These are phyloP conservation scores for Lactarius sanguifluus DNA, from an alignment of 768 basidiomycete species.

Conservation along the genomic window DNA sequence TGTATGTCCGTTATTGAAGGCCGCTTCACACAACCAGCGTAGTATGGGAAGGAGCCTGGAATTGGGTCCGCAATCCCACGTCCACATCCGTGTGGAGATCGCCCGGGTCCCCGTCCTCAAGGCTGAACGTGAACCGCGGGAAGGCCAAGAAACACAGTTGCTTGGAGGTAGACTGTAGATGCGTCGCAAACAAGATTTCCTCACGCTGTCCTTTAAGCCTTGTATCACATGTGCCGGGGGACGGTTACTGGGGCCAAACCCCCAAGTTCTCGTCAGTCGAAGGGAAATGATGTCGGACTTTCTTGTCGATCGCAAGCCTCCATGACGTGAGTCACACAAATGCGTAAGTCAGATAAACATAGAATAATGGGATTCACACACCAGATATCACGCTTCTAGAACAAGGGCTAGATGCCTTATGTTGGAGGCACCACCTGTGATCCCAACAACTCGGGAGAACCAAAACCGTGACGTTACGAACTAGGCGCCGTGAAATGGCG, in stretches of 20 bases:
- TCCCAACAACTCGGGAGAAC: constrained; percentile 14
- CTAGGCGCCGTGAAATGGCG: constrained; percentile 17
- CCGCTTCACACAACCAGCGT: constrained; percentile 12
- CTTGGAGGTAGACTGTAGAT: not conserved
- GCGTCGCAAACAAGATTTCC: not conserved
- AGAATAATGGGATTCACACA: constrained; percentile 7
- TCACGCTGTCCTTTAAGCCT: not conserved
- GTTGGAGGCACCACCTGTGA: constrained; percentile 16
- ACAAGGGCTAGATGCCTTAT: not conserved
- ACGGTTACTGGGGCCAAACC: not conserved
- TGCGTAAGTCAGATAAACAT: not conserved
- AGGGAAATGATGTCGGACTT: constrained; percentile 1
- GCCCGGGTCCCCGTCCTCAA: constrained; percentile 10
- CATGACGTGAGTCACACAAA: not conserved
- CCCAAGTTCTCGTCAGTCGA: not conserved
- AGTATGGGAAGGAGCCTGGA: constrained; percentile 23
- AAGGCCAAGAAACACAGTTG: not conserved
- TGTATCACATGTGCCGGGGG: constrained; percentile 2
- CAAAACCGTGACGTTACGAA: not conserved
- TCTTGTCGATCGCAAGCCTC: constrained; percentile 1
- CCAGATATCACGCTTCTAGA: constrained; percentile 8
- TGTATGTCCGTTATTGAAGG: not conserved
- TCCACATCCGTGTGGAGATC: constrained; percentile 11
- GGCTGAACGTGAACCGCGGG: not conserved
- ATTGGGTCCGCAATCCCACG: constrained; percentile 6